phyloP scores from a whole-genome alignment of 441 rosid genomes.

The Croton setiger region DNA sequence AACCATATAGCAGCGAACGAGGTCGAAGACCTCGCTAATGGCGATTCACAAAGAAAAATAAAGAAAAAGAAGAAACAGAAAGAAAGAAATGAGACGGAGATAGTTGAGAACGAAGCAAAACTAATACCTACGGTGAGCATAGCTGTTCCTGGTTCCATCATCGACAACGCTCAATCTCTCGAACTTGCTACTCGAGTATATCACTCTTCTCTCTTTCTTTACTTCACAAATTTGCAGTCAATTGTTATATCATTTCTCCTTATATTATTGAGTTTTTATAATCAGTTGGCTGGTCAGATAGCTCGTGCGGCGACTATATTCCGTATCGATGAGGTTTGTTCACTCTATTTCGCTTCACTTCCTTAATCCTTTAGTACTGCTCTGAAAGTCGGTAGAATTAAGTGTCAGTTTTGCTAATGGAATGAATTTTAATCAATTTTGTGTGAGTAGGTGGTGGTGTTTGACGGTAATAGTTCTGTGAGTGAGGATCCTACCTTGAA shows the following conservation, averaged over 20 bases:
- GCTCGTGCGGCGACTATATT: constrained; percentile 93
- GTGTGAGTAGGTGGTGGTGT: constrained; percentile 69
- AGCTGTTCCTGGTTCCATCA: constrained; percentile 91
- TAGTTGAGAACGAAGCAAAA: constrained; percentile 23
- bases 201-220: constrained; percentile 18
- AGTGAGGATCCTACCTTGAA: constrained; percentile 28
- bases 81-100: constrained; percentile 19
- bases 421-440: background rate
- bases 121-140: constrained; percentile 63
- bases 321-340: constrained; percentile 72
- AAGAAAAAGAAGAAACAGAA: constrained; percentile 31
- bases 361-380: background rate
- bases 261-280: background rate
- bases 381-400: no score
- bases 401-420: background rate
- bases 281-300: constrained; percentile 88
- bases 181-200: constrained; percentile 93
- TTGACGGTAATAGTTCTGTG: constrained; percentile 49
- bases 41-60: constrained; percentile 28
- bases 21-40: constrained; percentile 19
- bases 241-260: background rate
- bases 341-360: background rate
- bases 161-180: constrained; percentile 88
- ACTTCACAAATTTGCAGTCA: background rate
- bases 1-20: constrained; percentile 11